A percentile compares a stretch with the other conserved stretches of the same genome.
Conservation (phyloP, 2,329 filamentous ascomycete species). For the Hymenoscyphus fraxineus region DNA sequence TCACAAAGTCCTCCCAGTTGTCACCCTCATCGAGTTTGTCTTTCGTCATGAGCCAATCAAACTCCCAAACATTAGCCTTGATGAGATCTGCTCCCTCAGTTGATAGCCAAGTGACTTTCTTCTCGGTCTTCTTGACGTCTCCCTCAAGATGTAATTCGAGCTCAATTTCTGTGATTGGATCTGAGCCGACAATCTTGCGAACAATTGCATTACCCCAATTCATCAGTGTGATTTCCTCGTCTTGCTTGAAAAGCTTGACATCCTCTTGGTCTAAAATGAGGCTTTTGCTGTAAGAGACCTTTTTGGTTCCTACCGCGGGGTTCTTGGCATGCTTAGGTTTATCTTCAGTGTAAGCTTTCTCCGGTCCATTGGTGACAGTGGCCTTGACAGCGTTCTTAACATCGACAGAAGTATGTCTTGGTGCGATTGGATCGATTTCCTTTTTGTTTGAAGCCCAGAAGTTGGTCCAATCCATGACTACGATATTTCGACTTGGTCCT, state of each 20-base stretch:
- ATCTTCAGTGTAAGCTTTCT: slow-evolving; percentile 62
- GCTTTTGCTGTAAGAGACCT: slow-evolving; percentile 71
- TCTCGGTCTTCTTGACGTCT: slow-evolving; percentile 91
- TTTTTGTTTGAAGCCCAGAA: slow-evolving; percentile 74
- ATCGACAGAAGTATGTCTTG: slow-evolving; percentile 69
- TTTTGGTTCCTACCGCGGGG: slow-evolving; percentile 76
- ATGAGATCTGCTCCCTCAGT: slow-evolving; percentile 71
- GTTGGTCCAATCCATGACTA: slow-evolving; percentile 76
- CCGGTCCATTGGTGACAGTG: slow-evolving; percentile 61
- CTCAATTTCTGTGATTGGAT: slow-evolving; percentile 65
- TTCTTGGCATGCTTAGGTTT: slow-evolving; percentile 91
- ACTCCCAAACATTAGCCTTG: slow-evolving; percentile 83
- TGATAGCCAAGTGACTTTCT: slow-evolving; percentile 95
- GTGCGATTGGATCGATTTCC: slow-evolving; percentile 72
- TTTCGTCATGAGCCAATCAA: slow-evolving; percentile 93
- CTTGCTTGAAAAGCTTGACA: slow-evolving; percentile 72
- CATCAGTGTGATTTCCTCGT: slow-evolving; percentile 95
- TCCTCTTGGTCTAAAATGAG: slow-evolving; percentile 85
- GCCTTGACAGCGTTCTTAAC: slow-evolving; percentile 69
- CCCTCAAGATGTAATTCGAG: slow-evolving; percentile 87
- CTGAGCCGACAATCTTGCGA: slow-evolving; percentile 56
- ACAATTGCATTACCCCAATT: slow-evolving; percentile 91
- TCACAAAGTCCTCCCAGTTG: slow-evolving; percentile 78
- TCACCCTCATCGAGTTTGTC: slow-evolving; percentile 90
- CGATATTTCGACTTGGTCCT: slow-evolving; percentile 78